These are phyloP conservation scores for Hypoxylon lienhwacheense DNA, from an alignment of 495 filamentous ascomycete genomes.

Conservation along the genomic window DNA sequence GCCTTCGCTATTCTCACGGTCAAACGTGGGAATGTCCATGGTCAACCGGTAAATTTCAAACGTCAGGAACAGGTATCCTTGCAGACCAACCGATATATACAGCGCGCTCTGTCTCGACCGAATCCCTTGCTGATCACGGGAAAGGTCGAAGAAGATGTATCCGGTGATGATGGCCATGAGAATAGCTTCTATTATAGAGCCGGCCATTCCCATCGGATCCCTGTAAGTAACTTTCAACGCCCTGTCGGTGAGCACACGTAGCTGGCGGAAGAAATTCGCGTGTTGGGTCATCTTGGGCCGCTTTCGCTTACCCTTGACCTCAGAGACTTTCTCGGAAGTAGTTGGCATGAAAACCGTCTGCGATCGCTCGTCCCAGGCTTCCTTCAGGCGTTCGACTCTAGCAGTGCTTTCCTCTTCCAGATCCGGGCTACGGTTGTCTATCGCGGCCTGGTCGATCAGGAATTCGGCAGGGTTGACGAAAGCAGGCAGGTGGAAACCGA, in stretches of 20 bases:
- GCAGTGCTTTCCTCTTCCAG: conserved; percentile 58
- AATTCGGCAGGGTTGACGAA: conserved; percentile 77
- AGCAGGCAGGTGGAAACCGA: conserved; percentile 59
- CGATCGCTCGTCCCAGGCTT: conserved; percentile 53
- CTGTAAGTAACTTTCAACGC: conserved; percentile 67
- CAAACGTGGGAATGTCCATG: conserved; percentile 71
- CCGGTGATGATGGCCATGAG: conserved; percentile 68
- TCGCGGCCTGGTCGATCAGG: conserved; percentile 68
- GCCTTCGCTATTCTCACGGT: conserved; percentile 70
- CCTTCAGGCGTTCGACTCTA: conserved; percentile 58
- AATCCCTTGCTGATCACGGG: conserved; percentile 63
- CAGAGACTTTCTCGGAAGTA: conserved; percentile 6
- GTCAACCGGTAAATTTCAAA: conserved; percentile 73
- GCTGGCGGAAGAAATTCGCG: conserved; percentile 59
- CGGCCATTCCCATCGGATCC: conserved; percentile 71
- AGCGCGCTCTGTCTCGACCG: conserved; percentile 67
- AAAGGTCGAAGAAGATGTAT: conserved; percentile 68
- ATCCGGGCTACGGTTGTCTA: conserved; percentile 66
- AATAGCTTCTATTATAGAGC: conserved; percentile 64
- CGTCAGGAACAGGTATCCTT: conserved; percentile 72
- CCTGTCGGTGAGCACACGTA: conserved; percentile 63
- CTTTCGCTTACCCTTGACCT: conserved; percentile 4
- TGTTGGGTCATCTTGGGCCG: conserved; percentile 25
- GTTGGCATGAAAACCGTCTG: conserved; percentile 24
- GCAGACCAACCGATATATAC: conserved; percentile 66